A percentile compares a stretch with the other conserved stretches of the same genome.
Conservation (phyloP, 495 filamentous ascomycete genomes). For the Talaromyces ruber region DNA sequence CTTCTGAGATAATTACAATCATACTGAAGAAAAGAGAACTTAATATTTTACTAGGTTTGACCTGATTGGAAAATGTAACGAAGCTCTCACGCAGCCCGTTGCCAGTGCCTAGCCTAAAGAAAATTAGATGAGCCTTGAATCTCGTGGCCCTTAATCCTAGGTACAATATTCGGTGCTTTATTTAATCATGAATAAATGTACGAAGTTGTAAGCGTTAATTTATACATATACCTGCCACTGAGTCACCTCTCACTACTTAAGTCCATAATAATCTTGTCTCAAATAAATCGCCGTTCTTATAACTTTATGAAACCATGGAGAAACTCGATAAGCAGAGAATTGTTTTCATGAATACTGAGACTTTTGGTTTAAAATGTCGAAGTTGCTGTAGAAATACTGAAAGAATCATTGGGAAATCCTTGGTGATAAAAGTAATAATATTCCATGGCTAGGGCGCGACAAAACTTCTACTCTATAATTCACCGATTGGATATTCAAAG, state of each 20-base stretch:
- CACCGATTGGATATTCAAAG: not conserved
- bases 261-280: no score
- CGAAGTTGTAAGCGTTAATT: no score
- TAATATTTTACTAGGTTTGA: not conserved
- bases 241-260: no score
- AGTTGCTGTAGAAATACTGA: not conserved
- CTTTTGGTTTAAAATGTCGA: not conserved
- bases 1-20: not conserved
- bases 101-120: not conserved
- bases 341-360: not conserved
- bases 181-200: no score
- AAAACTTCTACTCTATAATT: not conserved
- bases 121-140: not conserved
- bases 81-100: not conserved
- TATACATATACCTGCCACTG: no score
- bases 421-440: not conserved
- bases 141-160: not conserved
- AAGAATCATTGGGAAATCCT: not conserved
- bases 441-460: not conserved
- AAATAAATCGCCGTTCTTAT: not conserved
- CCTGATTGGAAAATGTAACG: not conserved
- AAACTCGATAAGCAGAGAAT: not conserved
- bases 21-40: not conserved
- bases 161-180: not conserved
- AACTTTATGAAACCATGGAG: not conserved